Percentiles rank a stretch among this genome's conserved stretches.
Conservation (phyloP, 2,329 filamentous ascomycete genomes). For the Tolypocladium ovalisporum region DNA sequence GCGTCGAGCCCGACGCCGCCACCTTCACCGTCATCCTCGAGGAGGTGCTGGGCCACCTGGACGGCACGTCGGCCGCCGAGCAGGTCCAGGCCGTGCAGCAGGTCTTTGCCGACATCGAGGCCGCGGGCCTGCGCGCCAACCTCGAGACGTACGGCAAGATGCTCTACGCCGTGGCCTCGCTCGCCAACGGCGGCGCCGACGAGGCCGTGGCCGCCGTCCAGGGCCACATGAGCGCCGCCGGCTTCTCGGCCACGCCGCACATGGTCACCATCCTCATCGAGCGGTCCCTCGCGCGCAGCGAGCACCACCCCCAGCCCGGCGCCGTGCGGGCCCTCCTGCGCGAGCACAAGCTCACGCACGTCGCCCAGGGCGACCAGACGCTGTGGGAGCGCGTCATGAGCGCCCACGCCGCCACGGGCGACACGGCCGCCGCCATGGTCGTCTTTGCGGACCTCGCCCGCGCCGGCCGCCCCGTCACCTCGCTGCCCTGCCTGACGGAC, state of each 20-base stretch:
- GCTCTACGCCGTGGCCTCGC: conserved; percentile 39
- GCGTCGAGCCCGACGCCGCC: conserved; percentile 48
- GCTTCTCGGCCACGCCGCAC: conserved; percentile 45
- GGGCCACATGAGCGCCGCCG: conserved; percentile 44
- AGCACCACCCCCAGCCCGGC: conserved; percentile 48
- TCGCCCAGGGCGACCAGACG: conserved; percentile 38
- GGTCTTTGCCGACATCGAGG: conserved; percentile 47
- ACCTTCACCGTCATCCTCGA: conserved; percentile 68
- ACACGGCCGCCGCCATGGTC: conserved; percentile 35
- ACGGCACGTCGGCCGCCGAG: conserved; percentile 28
- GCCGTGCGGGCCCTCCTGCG: conserved; percentile 50
- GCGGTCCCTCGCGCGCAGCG: conserved; percentile 48
- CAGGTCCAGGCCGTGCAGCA: conserved; percentile 41
- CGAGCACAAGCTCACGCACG: conserved; percentile 34
- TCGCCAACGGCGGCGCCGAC: conserved; percentile 25
- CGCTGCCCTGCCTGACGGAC: conserved; percentile 30
- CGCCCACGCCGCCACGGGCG: conserved; percentile 48
- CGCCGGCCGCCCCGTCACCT: conserved; percentile 26
- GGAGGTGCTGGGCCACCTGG: conserved; percentile 34
- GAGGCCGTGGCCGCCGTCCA: conserved; percentile 50
- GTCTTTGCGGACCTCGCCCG: conserved; percentile 35
- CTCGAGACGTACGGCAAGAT: conserved; percentile 57
- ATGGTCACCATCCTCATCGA: conserved; percentile 67
- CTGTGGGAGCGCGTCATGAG: conserved; percentile 63
- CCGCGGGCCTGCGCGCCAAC: conserved; percentile 47